Percentiles rank a stretch among this genome's conserved stretches.
These are phyloP conservation scores for Starmerella bombicola DNA, from an alignment of 805 yeast species.

Conservation along the genomic window DNA sequence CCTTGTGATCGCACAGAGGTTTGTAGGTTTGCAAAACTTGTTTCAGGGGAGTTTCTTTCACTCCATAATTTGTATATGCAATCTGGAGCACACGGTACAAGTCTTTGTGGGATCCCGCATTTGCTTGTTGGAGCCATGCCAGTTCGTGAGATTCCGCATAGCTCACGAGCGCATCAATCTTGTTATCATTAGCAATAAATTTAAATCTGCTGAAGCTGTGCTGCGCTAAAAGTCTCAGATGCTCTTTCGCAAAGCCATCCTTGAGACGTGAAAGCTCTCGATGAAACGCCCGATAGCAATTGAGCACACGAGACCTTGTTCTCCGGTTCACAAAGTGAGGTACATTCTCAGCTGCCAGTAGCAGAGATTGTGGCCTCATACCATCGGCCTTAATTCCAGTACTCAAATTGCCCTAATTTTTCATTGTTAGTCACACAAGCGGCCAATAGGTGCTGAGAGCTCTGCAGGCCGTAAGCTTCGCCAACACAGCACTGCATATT, in stretches of 20 bases:
- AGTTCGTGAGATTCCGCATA: slow-evolving; percentile 9
- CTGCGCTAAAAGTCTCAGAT: slow-evolving; percentile 9
- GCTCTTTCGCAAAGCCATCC: slow-evolving; percentile 3
- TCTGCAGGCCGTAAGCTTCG: too few species aligned
- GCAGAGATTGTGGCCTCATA: slow-evolving; percentile 13
- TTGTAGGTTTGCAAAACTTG: slow-evolving; percentile 2
- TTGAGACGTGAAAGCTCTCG: slow-evolving; percentile 5
- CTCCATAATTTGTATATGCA: slow-evolving; percentile 6
- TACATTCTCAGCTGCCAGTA: slow-evolving; percentile 6
- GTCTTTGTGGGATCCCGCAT: neutral
- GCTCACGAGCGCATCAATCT: slow-evolving; percentile 6
- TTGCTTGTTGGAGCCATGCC: slow-evolving; percentile 5
- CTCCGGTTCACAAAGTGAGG: slow-evolving; percentile 12
- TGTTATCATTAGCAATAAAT: slow-evolving; percentile 3
- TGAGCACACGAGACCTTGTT: slow-evolving; percentile 8
- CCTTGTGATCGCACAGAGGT: slow-evolving; percentile 1
- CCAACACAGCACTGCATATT: too few species aligned
- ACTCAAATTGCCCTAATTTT: too few species aligned
- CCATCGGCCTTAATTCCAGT: too few species aligned
- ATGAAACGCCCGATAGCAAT: slow-evolving; percentile 8
- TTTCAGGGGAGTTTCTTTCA: slow-evolving; percentile 7
- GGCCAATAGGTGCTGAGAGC: too few species aligned
- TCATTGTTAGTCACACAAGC: neutral
- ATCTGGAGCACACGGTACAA: slow-evolving; percentile 1
- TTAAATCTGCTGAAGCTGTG: slow-evolving; percentile 13